Percentiles rank a stretch among this genome's conserved stretches.
Conservation (phyloP, 2,329 filamentous ascomycete genomes). For the Meredithiella fracta region DNA sequence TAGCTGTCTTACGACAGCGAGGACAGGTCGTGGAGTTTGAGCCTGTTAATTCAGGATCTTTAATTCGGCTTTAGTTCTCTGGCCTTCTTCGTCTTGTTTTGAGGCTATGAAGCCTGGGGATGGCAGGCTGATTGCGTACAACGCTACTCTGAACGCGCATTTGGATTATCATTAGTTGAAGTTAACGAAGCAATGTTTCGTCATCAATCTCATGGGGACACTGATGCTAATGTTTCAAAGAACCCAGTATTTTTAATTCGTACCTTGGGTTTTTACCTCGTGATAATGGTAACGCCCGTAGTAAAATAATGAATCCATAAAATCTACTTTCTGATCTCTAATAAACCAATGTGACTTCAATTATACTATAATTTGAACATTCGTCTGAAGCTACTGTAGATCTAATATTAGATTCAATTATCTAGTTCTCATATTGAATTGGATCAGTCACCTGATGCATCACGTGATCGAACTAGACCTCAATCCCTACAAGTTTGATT, state of each 20-base stretch:
- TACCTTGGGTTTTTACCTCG: too few relatives aligned
- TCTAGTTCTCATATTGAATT: too few relatives aligned
- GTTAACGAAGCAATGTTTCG: neutral
- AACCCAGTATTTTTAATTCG: too few relatives aligned
- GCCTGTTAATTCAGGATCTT: constrained; percentile 21
- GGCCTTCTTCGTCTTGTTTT: constrained; percentile 20
- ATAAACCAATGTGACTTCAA: too few relatives aligned
- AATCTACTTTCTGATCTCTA: too few relatives aligned
- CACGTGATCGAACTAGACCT: neutral
- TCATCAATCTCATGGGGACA: too few relatives aligned
- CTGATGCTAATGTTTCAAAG: too few relatives aligned
- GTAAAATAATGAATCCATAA: too few relatives aligned
- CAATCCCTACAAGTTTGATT: neutral
- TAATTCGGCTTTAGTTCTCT: constrained; percentile 46
- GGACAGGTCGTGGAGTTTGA: constrained; percentile 62
- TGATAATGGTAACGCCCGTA: too few relatives aligned
- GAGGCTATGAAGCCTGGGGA: constrained; percentile 30
- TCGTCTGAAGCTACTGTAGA: too few relatives aligned
- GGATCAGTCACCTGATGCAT: neutral
- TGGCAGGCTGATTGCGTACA: constrained; percentile 53
- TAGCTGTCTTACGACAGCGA: constrained; percentile 37
- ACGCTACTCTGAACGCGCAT: constrained; percentile 41
- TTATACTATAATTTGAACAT: too few relatives aligned
- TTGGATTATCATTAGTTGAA: neutral
- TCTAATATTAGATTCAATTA: too few relatives aligned